Percentiles rank a stretch among this genome's conserved stretches.
Evolutionary conservation across 768 basidiomycete species (phyloP).

Genomic region (Dacryopinax primogenitus): DNA sequence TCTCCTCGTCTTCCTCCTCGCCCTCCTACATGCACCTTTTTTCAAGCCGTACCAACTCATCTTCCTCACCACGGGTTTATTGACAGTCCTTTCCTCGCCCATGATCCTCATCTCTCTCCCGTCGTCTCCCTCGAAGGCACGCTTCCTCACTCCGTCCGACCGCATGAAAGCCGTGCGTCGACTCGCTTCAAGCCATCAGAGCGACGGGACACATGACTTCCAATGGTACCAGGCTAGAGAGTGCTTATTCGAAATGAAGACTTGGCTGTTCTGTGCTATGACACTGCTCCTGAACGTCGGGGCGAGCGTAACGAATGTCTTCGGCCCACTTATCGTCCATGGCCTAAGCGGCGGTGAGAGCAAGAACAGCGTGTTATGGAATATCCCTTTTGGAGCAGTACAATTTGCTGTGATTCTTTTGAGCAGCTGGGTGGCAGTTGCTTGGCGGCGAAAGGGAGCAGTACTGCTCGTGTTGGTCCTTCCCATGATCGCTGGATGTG

Average conservation of each 20-base stretch:
- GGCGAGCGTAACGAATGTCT: conserved; percentile 16
- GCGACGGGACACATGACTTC: conserved; percentile 9
- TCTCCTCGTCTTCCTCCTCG: conserved; percentile 8
- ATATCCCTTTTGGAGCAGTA: conserved; percentile 19
- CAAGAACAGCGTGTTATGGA: conserved; percentile 6
- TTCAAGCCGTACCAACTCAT: conserved; percentile 19
- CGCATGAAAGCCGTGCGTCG: conserved; percentile 20
- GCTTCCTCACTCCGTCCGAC: conserved; percentile 21
- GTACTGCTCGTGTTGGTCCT: conserved; percentile 18
- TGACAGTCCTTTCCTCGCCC: conserved; percentile 15
- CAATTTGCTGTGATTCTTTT: conserved; percentile 22
- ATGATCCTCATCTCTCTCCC: conserved; percentile 18
- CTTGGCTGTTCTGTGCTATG: conserved; percentile 17
- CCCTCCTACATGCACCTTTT: neutral
- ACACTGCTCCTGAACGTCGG: conserved; percentile 17
- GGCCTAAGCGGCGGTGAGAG: conserved; percentile 14
- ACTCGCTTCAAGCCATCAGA: conserved; percentile 18
- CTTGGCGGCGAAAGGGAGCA: conserved; percentile 20
- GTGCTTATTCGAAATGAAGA: conserved; percentile 16
- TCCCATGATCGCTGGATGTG: conserved; percentile 21
- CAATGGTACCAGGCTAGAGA: conserved; percentile 17
- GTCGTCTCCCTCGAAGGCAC: conserved; percentile 15
- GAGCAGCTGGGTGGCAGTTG: conserved; percentile 19
- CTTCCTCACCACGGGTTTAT: conserved; percentile 17
- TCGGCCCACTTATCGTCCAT: conserved; percentile 20